These are phyloP conservation scores for Kappamyces sp. DNA, from an alignment of 192 early-diverging fungal species.

Conservation along the genomic window DNA sequence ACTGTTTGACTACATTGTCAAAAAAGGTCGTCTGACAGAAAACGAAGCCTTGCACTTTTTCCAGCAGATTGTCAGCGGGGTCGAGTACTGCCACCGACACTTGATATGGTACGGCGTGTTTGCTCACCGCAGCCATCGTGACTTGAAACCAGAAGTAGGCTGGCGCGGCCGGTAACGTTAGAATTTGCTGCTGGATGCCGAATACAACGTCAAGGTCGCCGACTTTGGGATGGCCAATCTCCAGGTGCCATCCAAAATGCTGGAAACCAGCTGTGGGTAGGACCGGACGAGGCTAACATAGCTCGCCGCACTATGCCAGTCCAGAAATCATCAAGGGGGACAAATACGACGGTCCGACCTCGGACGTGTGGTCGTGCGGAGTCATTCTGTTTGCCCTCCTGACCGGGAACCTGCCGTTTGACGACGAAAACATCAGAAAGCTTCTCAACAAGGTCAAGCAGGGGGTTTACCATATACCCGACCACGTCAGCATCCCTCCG, in stretches of 20 bases:
- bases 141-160: conserved; percentile 51
- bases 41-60: conserved; percentile 84
- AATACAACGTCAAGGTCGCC: conserved; percentile 92
- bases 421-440: conserved; percentile 64
- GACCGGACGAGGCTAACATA: conserved; percentile 17
- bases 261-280: conserved; percentile 66
- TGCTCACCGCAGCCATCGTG: conserved; percentile 37
- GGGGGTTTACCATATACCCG: conserved; percentile 66
- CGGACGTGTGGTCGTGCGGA: conserved; percentile 71
- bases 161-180: background rate
- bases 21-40: conserved; percentile 65
- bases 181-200: conserved; percentile 79
- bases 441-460: conserved; percentile 57
- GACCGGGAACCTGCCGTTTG: conserved; percentile 67
- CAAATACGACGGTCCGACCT: conserved; percentile 56
- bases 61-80: conserved; percentile 91
- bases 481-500: conserved; percentile 69
- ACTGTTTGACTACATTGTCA: conserved; percentile 65
- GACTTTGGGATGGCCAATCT: conserved; percentile 92
- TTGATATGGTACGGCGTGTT: conserved; percentile 64
- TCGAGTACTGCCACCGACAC: conserved; percentile 92
- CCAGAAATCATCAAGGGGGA: conserved; percentile 68
- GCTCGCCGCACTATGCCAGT: conserved; percentile 67
- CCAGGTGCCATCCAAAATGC: conserved; percentile 41
- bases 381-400: conserved; percentile 69